A percentile compares a stretch with the other conserved stretches of the same genome.
Evolutionary conservation across 1,284 basidiomycete genomes (phyloP).

Genomic region (Coriolopsis trogii): DNA sequence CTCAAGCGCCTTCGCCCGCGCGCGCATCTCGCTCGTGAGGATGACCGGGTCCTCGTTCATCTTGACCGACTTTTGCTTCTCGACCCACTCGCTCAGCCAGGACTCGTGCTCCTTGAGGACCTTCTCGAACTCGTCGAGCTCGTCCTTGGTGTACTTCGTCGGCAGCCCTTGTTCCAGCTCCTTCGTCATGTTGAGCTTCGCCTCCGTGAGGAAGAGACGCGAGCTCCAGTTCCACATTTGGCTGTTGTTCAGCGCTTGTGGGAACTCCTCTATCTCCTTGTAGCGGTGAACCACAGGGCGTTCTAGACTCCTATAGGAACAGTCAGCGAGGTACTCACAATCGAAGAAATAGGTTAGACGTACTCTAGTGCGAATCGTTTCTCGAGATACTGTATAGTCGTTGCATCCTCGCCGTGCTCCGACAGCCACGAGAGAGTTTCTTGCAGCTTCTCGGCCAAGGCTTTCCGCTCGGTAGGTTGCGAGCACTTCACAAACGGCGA

Average conservation of each 20-base stretch:
- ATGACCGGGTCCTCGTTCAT: conserved; percentile 82
- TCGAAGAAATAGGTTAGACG: conserved; percentile 32
- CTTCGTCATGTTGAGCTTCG: conserved; percentile 68
- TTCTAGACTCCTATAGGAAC: conserved; percentile 66
- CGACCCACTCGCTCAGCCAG: conserved; percentile 81
- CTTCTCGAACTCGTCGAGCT: conserved; percentile 76
- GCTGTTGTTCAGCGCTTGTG: conserved; percentile 71
- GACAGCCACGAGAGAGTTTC: conserved; percentile 84
- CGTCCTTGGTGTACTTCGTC: conserved; percentile 82
- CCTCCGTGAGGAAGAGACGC: conserved; percentile 81
- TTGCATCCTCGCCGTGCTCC: conserved; percentile 85
- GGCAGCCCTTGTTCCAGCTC: conserved; percentile 60
- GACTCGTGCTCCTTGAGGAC: conserved; percentile 75
- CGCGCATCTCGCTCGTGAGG: conserved; percentile 81
- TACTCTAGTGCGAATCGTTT: conserved; percentile 84
- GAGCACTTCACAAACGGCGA: conserved; percentile 84
- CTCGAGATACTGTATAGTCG: conserved; percentile 70
- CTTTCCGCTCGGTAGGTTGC: conserved; percentile 68
- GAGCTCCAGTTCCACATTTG: conserved; percentile 85
- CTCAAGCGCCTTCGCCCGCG: conserved; percentile 79
- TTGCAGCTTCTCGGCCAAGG: conserved; percentile 65
- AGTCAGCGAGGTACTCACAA: too few relatives aligned
- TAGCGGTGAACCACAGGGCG: conserved; percentile 84
- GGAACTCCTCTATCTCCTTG: conserved; percentile 82
- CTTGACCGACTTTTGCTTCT: conserved; percentile 76